Conservation (phyloP, 2,329 filamentous ascomycete genomes). For the Aspergillus carbonarius region DNA sequence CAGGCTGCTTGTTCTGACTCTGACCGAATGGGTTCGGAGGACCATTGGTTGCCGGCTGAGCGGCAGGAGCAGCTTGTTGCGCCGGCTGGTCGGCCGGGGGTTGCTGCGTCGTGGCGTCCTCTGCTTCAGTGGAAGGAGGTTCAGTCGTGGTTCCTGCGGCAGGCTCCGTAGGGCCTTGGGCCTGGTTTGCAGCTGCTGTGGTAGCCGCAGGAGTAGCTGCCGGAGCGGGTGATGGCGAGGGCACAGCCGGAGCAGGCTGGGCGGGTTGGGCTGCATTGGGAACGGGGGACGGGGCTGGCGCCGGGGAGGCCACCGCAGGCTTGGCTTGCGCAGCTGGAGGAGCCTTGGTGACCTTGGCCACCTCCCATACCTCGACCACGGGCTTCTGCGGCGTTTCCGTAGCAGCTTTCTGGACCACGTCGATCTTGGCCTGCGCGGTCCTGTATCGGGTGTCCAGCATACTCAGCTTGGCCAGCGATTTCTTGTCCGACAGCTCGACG, state of each 20-base stretch:
- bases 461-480: conserved; percentile 70
- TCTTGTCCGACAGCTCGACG: conserved; percentile 72
- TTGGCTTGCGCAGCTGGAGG: conserved; percentile 38
- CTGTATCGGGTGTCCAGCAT: conserved; percentile 71
- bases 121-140: conserved; percentile 12
- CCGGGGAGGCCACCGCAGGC: conserved; percentile 23
- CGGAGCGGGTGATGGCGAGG: conserved; percentile 12
- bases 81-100: conserved; percentile 14
- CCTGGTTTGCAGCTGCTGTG: neutral
- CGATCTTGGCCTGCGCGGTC: conserved; percentile 67
- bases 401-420: conserved; percentile 76
- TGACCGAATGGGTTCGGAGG: conserved; percentile 29
- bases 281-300: conserved; percentile 6
- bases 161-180: conserved; percentile 13
- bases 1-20: conserved; percentile 26
- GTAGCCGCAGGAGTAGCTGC: conserved; percentile 1
- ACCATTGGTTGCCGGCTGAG: conserved; percentile 15
- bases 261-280: conserved; percentile 14
- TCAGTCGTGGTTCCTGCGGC: conserved; percentile 5
- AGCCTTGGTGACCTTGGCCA: conserved; percentile 68
- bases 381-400: conserved; percentile 80
- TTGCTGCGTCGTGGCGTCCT: conserved; percentile 14
- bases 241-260: neutral
- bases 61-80: conserved; percentile 19
- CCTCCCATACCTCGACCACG: conserved; percentile 82